These are phyloP conservation scores for Torulaspora quercuum DNA, from an alignment of 805 yeast genomes.

Conservation along the genomic window DNA sequence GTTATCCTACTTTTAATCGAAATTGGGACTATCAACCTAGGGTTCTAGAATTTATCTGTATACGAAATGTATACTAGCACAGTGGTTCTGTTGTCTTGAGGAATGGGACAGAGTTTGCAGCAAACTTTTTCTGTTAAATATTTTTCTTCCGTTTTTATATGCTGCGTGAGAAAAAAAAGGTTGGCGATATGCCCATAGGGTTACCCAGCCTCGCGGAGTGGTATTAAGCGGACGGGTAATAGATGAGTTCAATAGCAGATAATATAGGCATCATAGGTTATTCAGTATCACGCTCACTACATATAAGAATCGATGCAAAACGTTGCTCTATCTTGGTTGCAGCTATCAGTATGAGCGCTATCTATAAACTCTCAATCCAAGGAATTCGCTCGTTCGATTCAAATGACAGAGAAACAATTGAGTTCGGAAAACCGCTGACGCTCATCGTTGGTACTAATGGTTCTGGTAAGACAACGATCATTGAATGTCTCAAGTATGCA, in stretches of 20 bases:
- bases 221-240: too few relatives aligned
- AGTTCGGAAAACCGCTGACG: conserved; percentile 86
- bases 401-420: conserved; percentile 78
- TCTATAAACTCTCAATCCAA: conserved; percentile 63
- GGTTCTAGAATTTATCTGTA: conserved; percentile 5
- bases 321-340: neutral
- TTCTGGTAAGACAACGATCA: conserved; percentile 93
- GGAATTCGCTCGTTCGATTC: conserved; percentile 92
- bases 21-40: conserved; percentile 9
- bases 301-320: neutral
- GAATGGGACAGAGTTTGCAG: neutral
- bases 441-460: conserved; percentile 95
- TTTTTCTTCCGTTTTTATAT: too few relatives aligned
- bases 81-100: neutral
- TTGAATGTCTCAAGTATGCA: conserved; percentile 89
- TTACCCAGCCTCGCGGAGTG: too few relatives aligned
- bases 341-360: conserved; percentile 41
- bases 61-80: conserved; percentile 2
- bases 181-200: too few relatives aligned
- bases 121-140: neutral
- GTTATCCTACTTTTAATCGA: too few relatives aligned
- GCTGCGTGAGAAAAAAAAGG: too few relatives aligned
- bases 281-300: too few relatives aligned
- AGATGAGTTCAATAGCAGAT: too few relatives aligned
- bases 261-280: too few relatives aligned